Evolutionary conservation across 371 early-diverging fungal species (phyloP).

Genomic region (Fennellomyces sp.): DNA sequence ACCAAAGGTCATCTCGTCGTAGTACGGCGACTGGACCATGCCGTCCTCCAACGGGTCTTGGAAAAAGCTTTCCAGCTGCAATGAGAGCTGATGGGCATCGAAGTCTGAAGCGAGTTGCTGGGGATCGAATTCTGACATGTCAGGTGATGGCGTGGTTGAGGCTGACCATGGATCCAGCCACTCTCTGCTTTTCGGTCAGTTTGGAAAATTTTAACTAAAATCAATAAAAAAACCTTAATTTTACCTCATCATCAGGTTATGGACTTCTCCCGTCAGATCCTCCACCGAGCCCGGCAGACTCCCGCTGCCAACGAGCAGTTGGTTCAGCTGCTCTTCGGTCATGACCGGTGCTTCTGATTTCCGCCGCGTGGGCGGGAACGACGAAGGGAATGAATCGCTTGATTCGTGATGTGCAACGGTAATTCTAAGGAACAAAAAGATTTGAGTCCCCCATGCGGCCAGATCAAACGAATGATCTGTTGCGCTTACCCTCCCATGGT

Average conservation of each 20-base stretch:
- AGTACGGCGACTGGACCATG: constrained; percentile 21
- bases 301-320: constrained; percentile 22
- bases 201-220: background rate
- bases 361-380: constrained; percentile 13
- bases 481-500: constrained; percentile 20
- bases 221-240: no score
- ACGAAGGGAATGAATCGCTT: constrained; percentile 9
- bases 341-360: constrained; percentile 17
- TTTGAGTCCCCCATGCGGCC: background rate
- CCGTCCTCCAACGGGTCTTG: constrained; percentile 24
- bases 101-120: constrained; percentile 32
- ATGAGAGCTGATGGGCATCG: constrained; percentile 31
- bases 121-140: constrained; percentile 37
- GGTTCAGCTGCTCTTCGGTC: constrained; percentile 28
- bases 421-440: constrained; percentile 7
- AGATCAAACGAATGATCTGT: background rate
- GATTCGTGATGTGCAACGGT: constrained; percentile 20
- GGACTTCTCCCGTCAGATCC: constrained; percentile 49
- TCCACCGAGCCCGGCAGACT: constrained; percentile 25
- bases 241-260: constrained; percentile 48
- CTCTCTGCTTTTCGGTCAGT: constrained; percentile 2
- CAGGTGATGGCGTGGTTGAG: constrained; percentile 25
- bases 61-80: constrained; percentile 44
- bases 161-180: constrained; percentile 32
- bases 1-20: constrained; percentile 54